Evolutionary conservation across 2,329 filamentous ascomycete genomes (phyloP).

Genomic region (Xylaria hypoxylon): DNA sequence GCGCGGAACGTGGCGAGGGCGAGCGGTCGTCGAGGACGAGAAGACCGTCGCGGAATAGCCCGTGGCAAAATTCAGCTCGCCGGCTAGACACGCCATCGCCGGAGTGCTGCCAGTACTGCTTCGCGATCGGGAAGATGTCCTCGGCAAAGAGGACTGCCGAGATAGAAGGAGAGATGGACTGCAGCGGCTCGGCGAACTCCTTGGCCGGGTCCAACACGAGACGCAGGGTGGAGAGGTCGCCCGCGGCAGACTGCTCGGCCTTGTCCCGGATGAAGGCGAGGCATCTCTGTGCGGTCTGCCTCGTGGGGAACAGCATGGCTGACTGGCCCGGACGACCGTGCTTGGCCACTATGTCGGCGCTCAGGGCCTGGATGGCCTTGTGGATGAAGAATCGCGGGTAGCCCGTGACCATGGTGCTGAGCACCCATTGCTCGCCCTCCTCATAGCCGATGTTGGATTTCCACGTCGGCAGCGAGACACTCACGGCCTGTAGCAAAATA

Average conservation of each 20-base stretch:
- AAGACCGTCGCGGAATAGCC: constrained; percentile 76
- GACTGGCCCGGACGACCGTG: constrained; percentile 72
- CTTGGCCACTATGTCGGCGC: constrained; percentile 71
- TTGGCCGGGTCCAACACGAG: constrained; percentile 71
- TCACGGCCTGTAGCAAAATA: constrained; percentile 77
- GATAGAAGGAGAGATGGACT: constrained; percentile 68
- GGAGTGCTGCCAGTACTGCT: constrained; percentile 96
- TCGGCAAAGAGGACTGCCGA: constrained; percentile 78
- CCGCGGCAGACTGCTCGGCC: constrained; percentile 62
- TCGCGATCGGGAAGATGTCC: constrained; percentile 77
- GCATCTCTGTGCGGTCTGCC: constrained; percentile 76
- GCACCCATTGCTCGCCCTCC: constrained; percentile 89
- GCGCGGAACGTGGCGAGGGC: constrained; percentile 45
- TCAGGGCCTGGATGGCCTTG: constrained; percentile 80
- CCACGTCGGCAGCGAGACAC: constrained; percentile 96
- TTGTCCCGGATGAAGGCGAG: constrained; percentile 75
- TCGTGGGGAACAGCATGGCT: constrained; percentile 86
- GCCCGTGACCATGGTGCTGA: constrained; percentile 85
- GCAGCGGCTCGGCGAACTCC: constrained; percentile 63
- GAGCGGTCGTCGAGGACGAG: constrained; percentile 53
- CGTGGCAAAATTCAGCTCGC: constrained; percentile 88
- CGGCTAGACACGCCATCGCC: constrained; percentile 94
- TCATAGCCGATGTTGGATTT: constrained; percentile 91
- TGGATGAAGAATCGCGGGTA: constrained; percentile 98
- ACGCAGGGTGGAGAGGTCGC: constrained; percentile 68